A percentile compares a stretch with the other conserved stretches of the same genome.
Conservation (phyloP, 208 protist species). For the Trypanosoma conorhini region DNA sequence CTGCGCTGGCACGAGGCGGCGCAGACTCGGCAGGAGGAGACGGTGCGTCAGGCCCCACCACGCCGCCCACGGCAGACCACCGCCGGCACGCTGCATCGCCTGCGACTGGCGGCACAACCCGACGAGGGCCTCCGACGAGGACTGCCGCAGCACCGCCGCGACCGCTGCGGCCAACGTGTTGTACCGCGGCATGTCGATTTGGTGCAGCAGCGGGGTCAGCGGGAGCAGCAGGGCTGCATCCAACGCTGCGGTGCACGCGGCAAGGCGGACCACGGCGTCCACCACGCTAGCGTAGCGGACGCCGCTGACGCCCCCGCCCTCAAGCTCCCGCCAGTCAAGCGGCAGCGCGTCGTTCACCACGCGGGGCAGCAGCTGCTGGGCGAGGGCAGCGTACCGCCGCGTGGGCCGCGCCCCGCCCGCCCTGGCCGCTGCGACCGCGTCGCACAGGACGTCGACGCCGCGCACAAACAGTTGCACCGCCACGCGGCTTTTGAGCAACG, state of each 20-base stretch:
- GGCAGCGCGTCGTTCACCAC: constrained; percentile 53
- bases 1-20: constrained; percentile 17
- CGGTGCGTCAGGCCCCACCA: constrained; percentile 45
- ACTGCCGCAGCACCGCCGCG: constrained; percentile 14
- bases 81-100: constrained; percentile 22
- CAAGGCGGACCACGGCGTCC: constrained; percentile 28
- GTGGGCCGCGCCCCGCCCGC: not conserved
- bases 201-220: constrained; percentile 46
- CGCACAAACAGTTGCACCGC: constrained; percentile 8
- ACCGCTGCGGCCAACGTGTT: constrained; percentile 18
- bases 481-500: not conserved
- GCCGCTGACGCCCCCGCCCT: constrained; percentile 21
- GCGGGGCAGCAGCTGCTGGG: not conserved
- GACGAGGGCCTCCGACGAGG: constrained; percentile 16
- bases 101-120: constrained; percentile 27
- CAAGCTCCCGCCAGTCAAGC: constrained; percentile 50
- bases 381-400: not conserved
- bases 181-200: constrained; percentile 33
- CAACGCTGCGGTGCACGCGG: constrained; percentile 20
- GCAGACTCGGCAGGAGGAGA: constrained; percentile 39
- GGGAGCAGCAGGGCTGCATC: constrained; percentile 24
- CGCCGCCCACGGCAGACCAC: constrained; percentile 30
- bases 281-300: constrained; percentile 29
- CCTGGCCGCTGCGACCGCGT: not conserved
- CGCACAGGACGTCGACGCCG: constrained; percentile 3